Evolutionary conservation across 2,329 filamentous ascomycete species (phyloP).

Genomic region (Colletotrichum sp.): DNA sequence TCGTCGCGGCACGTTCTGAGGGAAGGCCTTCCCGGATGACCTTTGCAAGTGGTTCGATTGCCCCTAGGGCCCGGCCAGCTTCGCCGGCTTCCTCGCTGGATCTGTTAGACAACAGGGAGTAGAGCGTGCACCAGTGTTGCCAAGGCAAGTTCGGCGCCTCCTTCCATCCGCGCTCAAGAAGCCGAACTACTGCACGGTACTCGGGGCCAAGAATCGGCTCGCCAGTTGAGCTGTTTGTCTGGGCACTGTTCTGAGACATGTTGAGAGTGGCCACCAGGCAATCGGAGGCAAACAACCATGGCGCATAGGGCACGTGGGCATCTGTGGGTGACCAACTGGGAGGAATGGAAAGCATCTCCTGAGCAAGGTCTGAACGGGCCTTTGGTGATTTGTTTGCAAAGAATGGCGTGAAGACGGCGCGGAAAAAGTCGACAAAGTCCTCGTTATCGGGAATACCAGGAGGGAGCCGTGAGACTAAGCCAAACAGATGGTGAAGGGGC

Average conservation of each 20-base stretch:
- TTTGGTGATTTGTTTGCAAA: constrained; percentile 52
- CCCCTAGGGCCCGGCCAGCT: constrained; percentile 65
- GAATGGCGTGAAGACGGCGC: constrained; percentile 62
- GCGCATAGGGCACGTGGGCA: constrained; percentile 47
- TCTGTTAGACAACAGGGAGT: constrained; percentile 59
- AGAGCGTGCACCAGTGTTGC: constrained; percentile 56
- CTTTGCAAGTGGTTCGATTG: constrained; percentile 75
- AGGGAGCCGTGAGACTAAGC: constrained; percentile 59
- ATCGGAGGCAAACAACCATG: constrained; percentile 56
- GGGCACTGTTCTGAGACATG: constrained; percentile 40
- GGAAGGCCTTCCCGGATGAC: constrained; percentile 44
- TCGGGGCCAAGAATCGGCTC: constrained; percentile 65
- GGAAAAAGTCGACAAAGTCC: constrained; percentile 48
- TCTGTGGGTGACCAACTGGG: constrained; percentile 40
- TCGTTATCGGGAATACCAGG: constrained; percentile 52
- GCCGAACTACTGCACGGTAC: constrained; percentile 70
- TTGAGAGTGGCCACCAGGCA: constrained; percentile 24
- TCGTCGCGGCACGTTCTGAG: constrained; percentile 18
- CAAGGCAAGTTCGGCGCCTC: constrained; percentile 52
- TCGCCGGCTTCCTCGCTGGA: constrained; percentile 70
- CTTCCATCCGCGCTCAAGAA: constrained; percentile 67
- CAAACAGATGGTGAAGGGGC: constrained; percentile 69
- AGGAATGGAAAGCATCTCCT: constrained; percentile 54
- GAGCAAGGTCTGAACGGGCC: constrained; percentile 48
- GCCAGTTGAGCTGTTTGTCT: constrained; percentile 40